Conservation (phyloP, 148 eudicot genomes). For the Camellia granthamiana region DNA sequence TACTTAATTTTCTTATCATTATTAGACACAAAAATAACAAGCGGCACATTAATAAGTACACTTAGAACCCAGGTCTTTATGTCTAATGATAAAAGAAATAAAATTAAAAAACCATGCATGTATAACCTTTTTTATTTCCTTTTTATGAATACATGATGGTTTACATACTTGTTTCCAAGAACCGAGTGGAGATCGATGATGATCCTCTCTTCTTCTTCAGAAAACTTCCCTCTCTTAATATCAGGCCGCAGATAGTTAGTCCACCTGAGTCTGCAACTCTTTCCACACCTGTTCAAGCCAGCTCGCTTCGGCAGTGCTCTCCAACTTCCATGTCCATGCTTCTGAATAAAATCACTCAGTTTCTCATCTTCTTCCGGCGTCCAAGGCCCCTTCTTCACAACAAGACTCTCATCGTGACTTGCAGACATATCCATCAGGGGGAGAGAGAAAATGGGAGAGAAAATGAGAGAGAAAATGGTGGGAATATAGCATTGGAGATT, state of each 20-base stretch:
- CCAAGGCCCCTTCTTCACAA: conserved; percentile 72
- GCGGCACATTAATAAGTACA: no score
- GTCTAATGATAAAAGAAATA: no score
- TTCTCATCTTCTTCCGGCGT: conserved; percentile 57
- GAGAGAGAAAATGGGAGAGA: neutral
- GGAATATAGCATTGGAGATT: no score
- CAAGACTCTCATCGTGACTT: conserved; percentile 34
- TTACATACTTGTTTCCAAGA: conserved; percentile 59
- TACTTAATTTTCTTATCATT: no score
- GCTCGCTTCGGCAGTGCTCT: conserved; percentile 55
- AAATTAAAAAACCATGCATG: no score
- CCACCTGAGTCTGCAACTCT: conserved; percentile 75
- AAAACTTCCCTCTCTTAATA: conserved; percentile 58
- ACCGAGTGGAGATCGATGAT: conserved; percentile 64
- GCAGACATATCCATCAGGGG: conserved; percentile 56
- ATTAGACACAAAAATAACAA: no score
- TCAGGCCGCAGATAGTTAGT: conserved; percentile 59
- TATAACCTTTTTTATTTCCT: no score
- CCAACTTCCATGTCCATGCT: conserved; percentile 66
- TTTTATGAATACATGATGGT: neutral
- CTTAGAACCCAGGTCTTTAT: no score
- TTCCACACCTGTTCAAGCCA: conserved; percentile 61
- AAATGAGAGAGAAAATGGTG: no score
- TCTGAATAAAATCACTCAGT: conserved; percentile 43
- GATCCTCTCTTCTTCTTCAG: conserved; percentile 50